phyloP scores from a whole-genome alignment of 129 eudicot genomes.

The Calendula officinalis region DNA sequence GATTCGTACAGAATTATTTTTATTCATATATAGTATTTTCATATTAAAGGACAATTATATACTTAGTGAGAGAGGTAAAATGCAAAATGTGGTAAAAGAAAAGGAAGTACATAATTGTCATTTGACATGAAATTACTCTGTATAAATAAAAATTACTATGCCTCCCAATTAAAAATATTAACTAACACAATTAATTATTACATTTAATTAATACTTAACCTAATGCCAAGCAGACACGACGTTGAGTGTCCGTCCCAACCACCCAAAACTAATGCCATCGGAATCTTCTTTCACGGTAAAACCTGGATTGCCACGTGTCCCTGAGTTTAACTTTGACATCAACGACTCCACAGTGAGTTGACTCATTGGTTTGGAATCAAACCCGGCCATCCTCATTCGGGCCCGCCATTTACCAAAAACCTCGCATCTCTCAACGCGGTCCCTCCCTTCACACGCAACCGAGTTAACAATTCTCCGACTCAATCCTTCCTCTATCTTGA shows the following conservation, averaged over 20 bases:
- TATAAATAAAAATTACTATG: too few species aligned
- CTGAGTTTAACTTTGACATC: slow-evolving; percentile 46
- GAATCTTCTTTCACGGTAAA: slow-evolving; percentile 60
- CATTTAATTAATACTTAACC: slow-evolving; percentile 13
- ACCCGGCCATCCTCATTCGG: slow-evolving; percentile 94
- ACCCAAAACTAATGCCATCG: slow-evolving; percentile 81
- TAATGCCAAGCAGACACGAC: slow-evolving; percentile 92
- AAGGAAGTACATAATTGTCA: too few species aligned
- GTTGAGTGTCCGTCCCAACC: slow-evolving; percentile 77
- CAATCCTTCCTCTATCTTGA: slow-evolving; percentile 72
- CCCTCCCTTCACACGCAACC: slow-evolving; percentile 94
- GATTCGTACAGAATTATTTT: too few species aligned
- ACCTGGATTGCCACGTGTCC: slow-evolving; percentile 87
- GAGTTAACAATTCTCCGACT: slow-evolving; percentile 79
- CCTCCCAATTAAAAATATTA: too few species aligned
- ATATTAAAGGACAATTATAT: too few species aligned
- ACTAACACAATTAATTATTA: slow-evolving; percentile 10
- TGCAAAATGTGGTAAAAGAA: too few species aligned
- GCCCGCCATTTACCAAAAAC: slow-evolving; percentile 99
- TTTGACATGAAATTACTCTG: too few species aligned
- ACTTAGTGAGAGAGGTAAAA: too few species aligned
- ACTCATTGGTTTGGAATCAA: slow-evolving; percentile 42
- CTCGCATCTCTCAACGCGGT: slow-evolving; percentile 92
- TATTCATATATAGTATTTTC: too few species aligned
- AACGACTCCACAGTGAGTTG: slow-evolving; percentile 53